Evolutionary conservation across 1,284 basidiomycete genomes (phyloP), one percentile per base, ranked within the genome.

Genomic region (Fomitopsis pinicola): DNA sequence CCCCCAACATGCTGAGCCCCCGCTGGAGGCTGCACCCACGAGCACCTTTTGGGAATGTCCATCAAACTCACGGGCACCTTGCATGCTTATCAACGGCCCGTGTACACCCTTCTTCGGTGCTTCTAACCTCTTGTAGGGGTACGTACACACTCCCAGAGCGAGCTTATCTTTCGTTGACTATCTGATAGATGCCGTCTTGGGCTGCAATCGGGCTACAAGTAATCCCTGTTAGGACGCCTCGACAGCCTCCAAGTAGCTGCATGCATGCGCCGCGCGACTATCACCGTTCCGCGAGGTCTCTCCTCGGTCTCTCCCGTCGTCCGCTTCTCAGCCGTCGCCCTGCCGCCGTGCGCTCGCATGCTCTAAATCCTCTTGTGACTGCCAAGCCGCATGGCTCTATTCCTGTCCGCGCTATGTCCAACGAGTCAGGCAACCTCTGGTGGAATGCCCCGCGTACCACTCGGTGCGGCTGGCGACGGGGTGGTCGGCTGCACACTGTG

Each of bases 321-420:
- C 36, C n/a, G 19, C n/a, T 54, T 54, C 52, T 33, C 52, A 54
- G 40, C 52, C 52, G 36, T 38, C 52, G 52, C 52, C 22, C 52
- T 54, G 52, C 52, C 36, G 52, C 19, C 8, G 7, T 54, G 35
- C 35, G 22, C n/a, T 54, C 52, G 52, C 52, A 54, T 54, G 52
- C 48, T 53, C 50, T 28, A 40, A 19, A 54, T 54, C 52, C 52
- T 54, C 33, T 54, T 54, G 52, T 54, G 52, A 54, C 36, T 54
- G 52, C 52, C 52, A 54, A 54, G 52, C 33, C 35, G 52, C 52
- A 26, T 54, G 52, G 35, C 2, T 19, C 52, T 54, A 36, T 36
- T 33, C 28, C 35, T n/a, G 52, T 36, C 52, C 52, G 17, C 28
- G 35, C 52, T 10, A n/a, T n/a, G 48, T 17, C 48, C 45, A 28